phyloP scores from a whole-genome alignment of 2,329 filamentous ascomycete genomes.

The Talaromyces sp. region DNA sequence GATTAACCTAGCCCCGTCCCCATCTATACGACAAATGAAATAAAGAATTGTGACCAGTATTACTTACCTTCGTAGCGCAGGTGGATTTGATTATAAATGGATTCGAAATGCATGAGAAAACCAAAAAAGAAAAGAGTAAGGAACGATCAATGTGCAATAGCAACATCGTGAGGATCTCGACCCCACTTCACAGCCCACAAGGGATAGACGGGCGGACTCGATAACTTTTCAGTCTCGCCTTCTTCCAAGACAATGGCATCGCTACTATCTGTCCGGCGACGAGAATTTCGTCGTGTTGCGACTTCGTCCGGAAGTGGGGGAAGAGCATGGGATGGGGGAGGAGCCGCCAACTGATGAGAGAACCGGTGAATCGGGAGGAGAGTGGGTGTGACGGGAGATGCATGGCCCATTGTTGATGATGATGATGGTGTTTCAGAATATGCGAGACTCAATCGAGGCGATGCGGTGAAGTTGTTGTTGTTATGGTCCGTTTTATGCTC shows the following conservation, averaged over 20 bases:
- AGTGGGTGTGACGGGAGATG: conserved; percentile 42
- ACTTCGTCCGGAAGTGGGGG: conserved; percentile 33
- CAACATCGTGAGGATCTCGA: conserved; percentile 40
- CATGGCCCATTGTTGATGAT: conserved; percentile 34
- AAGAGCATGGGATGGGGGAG: conserved; percentile 31
- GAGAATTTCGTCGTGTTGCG: conserved; percentile 33
- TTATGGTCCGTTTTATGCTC: conserved; percentile 32
- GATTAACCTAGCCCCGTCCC: background rate
- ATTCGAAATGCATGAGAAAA: background rate
- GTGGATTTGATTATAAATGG: background rate
- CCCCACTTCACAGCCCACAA: conserved; percentile 41
- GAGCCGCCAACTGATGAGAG: conserved; percentile 30
- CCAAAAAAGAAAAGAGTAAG: conserved; percentile 17
- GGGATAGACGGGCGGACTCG: conserved; percentile 51
- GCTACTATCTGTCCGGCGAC: conserved; percentile 43
- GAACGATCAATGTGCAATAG: conserved; percentile 34
- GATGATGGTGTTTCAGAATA: conserved; percentile 41
- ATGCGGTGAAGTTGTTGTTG: conserved; percentile 26
- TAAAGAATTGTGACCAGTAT: background rate
- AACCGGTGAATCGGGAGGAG: conserved; percentile 40
- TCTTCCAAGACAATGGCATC: conserved; percentile 47
- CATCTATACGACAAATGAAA: background rate
- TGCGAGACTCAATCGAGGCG: conserved; percentile 33
- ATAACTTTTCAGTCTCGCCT: conserved; percentile 47
- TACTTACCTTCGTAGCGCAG: background rate